Percentiles rank a stretch among this genome's conserved stretches.
phyloP scores from a whole-genome alignment of 495 filamentous ascomycete species.

The Hypoxylon subgilvum region DNA sequence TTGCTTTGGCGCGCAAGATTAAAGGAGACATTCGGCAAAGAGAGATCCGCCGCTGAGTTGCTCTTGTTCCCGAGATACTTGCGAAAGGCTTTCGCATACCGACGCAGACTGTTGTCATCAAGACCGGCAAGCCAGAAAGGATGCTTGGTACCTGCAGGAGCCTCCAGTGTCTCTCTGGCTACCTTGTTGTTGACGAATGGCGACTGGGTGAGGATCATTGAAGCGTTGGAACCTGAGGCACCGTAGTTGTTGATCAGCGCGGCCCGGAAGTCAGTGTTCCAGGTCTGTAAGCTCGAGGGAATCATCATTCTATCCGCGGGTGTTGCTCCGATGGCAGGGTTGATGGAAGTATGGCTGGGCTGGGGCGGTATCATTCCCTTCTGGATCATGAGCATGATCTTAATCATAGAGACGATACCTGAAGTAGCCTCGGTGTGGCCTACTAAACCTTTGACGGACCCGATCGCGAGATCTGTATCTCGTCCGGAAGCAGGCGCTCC shows the following conservation, averaged over 20 bases:
- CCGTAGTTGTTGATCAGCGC: constrained; percentile 62
- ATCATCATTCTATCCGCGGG: constrained; percentile 50
- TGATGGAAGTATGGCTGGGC: constrained; percentile 50
- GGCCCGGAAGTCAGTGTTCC: constrained; percentile 43
- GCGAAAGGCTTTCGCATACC: constrained; percentile 27
- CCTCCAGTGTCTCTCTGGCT: constrained; percentile 12
- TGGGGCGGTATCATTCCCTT: constrained; percentile 50
- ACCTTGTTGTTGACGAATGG: constrained; percentile 44
- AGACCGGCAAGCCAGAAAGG: constrained; percentile 44
- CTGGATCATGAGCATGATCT: constrained; percentile 58
- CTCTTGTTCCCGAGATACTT: constrained; percentile 22
- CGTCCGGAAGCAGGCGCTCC: constrained; percentile 45
- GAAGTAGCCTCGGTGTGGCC: constrained; percentile 59
- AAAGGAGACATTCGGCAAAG: constrained; percentile 48
- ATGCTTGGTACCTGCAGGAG: constrained; percentile 7
- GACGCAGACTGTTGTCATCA: constrained; percentile 37
- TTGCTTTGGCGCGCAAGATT: constrained; percentile 48
- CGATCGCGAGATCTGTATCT: constrained; percentile 39
- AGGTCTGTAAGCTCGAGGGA: constrained; percentile 36
- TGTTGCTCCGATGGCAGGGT: constrained; percentile 42
- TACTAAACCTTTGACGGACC: constrained; percentile 56
- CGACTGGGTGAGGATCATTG: constrained; percentile 47
- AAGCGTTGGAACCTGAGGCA: constrained; percentile 56
- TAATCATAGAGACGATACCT: constrained; percentile 52
- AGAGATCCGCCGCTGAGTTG: constrained; percentile 15